Evolutionary conservation across 148 eudicot genomes (phyloP), one percentile per base, ranked within the genome.

Genomic region (Suaeda aralocaspica): DNA sequence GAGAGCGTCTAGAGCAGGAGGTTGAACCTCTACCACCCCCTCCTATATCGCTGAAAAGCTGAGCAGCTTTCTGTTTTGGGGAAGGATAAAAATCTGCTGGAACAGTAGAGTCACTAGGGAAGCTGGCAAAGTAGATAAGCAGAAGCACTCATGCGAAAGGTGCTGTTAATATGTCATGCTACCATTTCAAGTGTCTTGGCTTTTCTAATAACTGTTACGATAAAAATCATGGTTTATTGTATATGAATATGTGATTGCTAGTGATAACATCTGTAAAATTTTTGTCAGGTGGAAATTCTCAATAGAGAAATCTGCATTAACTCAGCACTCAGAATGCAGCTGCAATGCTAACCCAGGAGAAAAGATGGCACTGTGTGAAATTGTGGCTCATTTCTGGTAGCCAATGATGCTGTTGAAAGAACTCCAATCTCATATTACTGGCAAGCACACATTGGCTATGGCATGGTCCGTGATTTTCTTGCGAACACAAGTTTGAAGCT

Each of bases 91-190:
- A 91, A 81, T 77, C 82, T 94, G 41, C 77, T 91, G 66, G 99
- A 94, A 73, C 96, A 91, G 99, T 87, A 61, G 97, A 91, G 81
- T 77, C 92, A 19, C 92, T 94, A 57, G 99, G 99, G 97, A 94
- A 87, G 96, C 78, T 75, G 99, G 96, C 26, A 94, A 91, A 81
- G 97, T 94, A 65, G 99, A 94, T 86, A 94, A 84, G 99, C 97
- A 76, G 99, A 94, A 80, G 99, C 99, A 62, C 92, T 94, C 24
- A 94, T 94, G 99, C 87, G 91, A 80, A 94, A 91, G 97, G 99
- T 94, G 64, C 50, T 70, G 67, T 25, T 13, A 24, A 9, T 58
- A 44, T 10, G 28, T 3, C 34, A 48, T 48, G 14, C 45, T 9
- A 19, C 22, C 46, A 6, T 63, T 60, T 30, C 5, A 21, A 8